Evolutionary conservation across 2,329 filamentous ascomycete genomes (phyloP), one percentile per base, ranked within the genome.

Genomic region (Diaporthe citri): DNA sequence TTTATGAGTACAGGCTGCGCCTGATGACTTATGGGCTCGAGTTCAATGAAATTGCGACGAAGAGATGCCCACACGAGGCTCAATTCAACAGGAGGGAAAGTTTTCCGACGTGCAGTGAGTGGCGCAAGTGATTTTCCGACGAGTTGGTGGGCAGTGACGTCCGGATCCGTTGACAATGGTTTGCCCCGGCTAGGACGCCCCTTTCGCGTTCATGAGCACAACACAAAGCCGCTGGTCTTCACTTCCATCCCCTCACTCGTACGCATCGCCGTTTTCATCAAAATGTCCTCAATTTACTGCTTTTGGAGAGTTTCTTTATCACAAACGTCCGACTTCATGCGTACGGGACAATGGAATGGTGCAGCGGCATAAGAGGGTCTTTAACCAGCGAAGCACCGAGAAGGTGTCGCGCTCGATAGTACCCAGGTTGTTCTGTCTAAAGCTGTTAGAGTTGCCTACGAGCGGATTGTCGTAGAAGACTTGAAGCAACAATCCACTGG

Each of bases 241-340:
- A 22, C 31, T 28, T 41, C 57, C 64, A 72, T 57, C 31, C 57
- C 31, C 12, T 64, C 51, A 34, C 52, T 39, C 36, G 5, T 52
- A 48, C 43, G 43, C 55, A 36, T 71, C 72, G 72, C 74, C 72
- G 52, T 60, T 76, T 76, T 39, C 74, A 60, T 76, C 72, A 22
- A 36, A 28, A 20, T 3, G 17, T 20, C 8, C 8, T 51, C 62
- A n/a, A 12, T 17, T 51, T 46, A 17, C 64, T 39, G 41, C 55
- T 59, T n/a, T 72, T 28, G 41, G 41, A n/a, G 5, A 4, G 10
- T 17, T 69, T 60, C 66, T 76, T 74, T 76, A 67, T 76, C 48
- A 20, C 52, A 28, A 41, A 60, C 31, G 20, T 55, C 15, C 48
- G 43, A 52, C 9, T 39, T 56, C 34, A 69, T 25, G 52, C 39